These are phyloP conservation scores for Candida quercuum DNA, from an alignment of 805 yeast species.

Conservation along the genomic window DNA sequence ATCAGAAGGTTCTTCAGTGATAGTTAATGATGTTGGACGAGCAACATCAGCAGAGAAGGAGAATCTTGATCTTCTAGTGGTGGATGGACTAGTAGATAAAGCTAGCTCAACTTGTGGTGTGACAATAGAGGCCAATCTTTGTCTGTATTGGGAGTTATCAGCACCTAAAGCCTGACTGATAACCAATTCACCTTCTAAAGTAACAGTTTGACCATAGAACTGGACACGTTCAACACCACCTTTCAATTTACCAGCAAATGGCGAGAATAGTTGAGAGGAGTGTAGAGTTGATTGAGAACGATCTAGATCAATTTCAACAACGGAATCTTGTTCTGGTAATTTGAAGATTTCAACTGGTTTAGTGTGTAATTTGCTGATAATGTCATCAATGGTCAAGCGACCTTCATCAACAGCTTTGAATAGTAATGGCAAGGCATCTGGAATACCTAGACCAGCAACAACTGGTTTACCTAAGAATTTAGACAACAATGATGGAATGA, in stretches of 20 bases:
- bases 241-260: constrained; percentile 50
- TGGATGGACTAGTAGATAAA: constrained; percentile 32
- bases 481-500: constrained; percentile 69
- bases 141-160: constrained; percentile 24
- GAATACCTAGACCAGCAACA: constrained; percentile 70
- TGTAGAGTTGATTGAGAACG: constrained; percentile 44
- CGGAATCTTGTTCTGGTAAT: constrained; percentile 73
- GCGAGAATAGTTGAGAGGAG: constrained; percentile 43
- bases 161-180: constrained; percentile 56
- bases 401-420: constrained; percentile 75
- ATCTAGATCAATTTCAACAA: constrained; percentile 80
- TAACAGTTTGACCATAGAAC: constrained; percentile 70
- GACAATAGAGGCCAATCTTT: constrained; percentile 23
- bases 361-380: constrained; percentile 67
- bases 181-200: constrained; percentile 75
- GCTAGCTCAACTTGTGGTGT: constrained; percentile 21
- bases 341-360: constrained; percentile 81
- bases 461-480: constrained; percentile 54
- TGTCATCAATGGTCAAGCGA: constrained; percentile 65
- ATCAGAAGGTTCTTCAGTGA: constrained; percentile 30
- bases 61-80: constrained; percentile 38
- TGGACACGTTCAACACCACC: constrained; percentile 91
- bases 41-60: constrained; percentile 43
- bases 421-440: constrained; percentile 77
- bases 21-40: constrained; percentile 24